Percentiles rank a stretch among this genome's conserved stretches.
phyloP scores from a whole-genome alignment of 129 eudicot genomes.

The Lactuca saligna region DNA sequence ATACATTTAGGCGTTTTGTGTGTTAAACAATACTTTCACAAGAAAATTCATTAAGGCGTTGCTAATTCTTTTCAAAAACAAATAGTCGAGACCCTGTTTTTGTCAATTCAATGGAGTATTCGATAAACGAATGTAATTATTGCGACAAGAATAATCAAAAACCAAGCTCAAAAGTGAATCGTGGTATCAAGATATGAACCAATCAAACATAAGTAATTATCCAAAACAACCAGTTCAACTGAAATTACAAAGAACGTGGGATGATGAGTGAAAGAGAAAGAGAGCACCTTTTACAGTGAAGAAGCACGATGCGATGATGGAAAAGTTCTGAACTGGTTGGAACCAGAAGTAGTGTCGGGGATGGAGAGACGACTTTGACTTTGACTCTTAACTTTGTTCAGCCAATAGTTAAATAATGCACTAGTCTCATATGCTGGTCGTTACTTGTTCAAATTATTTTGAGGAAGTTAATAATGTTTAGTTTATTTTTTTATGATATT shows the following conservation, averaged over 20 bases:
- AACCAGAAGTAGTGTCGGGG: not conserved
- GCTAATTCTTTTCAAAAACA: not conserved
- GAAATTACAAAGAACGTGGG: not conserved
- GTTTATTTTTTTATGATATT: no score
- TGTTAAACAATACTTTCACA: no score
- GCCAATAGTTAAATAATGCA: not conserved
- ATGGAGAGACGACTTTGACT: conserved; percentile 19
- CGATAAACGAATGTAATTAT: not conserved
- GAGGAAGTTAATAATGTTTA: not conserved
- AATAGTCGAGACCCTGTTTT: conserved; percentile 1
- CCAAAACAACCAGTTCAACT: not conserved
- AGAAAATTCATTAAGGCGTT: not conserved
- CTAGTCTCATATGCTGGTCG: not conserved
- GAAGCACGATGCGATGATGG: not conserved
- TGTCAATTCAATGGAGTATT: not conserved
- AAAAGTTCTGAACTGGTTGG: not conserved
- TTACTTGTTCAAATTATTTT: not conserved
- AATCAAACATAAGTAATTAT: conserved; percentile 1
- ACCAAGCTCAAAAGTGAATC: conserved; percentile 17
- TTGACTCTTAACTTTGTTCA: not conserved
- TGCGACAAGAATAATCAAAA: not conserved
- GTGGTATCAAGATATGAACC: not conserved
- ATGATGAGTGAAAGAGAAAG: not conserved
- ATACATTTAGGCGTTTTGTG: no score
- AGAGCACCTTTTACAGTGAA: conserved; percentile 10